phyloP scores from a whole-genome alignment of 2,329 filamentous ascomycete species.

The Parastagonospora nodorum region DNA sequence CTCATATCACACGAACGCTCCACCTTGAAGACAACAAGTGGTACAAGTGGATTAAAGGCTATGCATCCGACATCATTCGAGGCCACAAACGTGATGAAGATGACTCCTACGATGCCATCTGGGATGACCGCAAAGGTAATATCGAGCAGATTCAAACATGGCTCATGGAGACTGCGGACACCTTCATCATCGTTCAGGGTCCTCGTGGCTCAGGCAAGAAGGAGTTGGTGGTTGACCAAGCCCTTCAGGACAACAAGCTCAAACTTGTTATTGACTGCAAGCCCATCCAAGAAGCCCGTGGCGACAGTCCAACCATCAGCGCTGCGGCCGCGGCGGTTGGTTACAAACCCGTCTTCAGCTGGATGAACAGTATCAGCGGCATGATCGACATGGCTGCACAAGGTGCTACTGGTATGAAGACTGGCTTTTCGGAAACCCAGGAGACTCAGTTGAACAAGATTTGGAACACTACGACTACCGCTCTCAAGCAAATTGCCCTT shows the following conservation, averaged over 20 bases:
- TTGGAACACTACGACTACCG: conserved; percentile 78
- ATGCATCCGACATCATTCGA: conserved; percentile 68
- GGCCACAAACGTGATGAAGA: conserved; percentile 64
- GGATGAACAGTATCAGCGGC: conserved; percentile 93
- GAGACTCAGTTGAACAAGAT: conserved; percentile 91
- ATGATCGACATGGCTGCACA: conserved; percentile 91
- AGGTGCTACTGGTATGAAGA: conserved; percentile 90
- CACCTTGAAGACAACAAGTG: conserved; percentile 73
- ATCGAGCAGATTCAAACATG: conserved; percentile 83
- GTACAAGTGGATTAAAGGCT: conserved; percentile 80
- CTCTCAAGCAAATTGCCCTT: conserved; percentile 78
- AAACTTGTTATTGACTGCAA: conserved; percentile 92
- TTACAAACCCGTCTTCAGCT: conserved; percentile 91
- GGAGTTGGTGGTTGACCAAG: conserved; percentile 84
- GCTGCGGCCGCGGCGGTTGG: conserved; percentile 82
- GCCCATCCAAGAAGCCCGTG: conserved; percentile 85
- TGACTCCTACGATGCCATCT: conserved; percentile 75
- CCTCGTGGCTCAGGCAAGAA: conserved; percentile 89
- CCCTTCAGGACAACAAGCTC: conserved; percentile 74
- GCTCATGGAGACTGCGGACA: conserved; percentile 86
- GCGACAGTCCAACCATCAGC: conserved; percentile 83
- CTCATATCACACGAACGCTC: conserved; percentile 79
- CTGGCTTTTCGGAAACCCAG: conserved; percentile 89
- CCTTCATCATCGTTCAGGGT: conserved; percentile 91
- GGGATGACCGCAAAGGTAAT: conserved; percentile 81